These are phyloP conservation scores for Cenchrus purpureus DNA, from an alignment of 176 grass and related monocot genomes.

Conservation along the genomic window DNA sequence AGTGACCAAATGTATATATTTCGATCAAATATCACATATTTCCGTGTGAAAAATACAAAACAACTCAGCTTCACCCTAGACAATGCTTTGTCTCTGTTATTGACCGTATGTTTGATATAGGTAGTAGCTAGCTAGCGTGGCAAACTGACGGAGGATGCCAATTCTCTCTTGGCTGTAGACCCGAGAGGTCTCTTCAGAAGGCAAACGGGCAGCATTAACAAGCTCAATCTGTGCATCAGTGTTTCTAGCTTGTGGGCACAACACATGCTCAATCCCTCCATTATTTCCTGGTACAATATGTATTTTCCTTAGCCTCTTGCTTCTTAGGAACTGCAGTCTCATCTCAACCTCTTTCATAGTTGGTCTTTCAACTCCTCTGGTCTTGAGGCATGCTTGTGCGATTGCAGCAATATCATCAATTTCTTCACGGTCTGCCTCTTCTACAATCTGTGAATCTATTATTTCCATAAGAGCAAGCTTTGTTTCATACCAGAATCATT, in stretches of 20 bases:
- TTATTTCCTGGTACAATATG: background rate
- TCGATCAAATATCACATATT: background rate
- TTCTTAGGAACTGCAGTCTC: slow-evolving; percentile 39
- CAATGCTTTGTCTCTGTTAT: no score
- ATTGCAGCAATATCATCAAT: slow-evolving; percentile 38
- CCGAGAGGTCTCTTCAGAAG: no score
- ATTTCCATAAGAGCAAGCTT: slow-evolving; percentile 34
- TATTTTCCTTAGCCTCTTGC: slow-evolving; percentile 1
- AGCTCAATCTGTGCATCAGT: background rate
- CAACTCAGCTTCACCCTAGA: background rate
- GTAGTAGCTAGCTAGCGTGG: no score
- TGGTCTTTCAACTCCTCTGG: slow-evolving; percentile 37
- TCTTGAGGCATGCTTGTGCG: slow-evolving; percentile 34
- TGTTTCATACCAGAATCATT: slow-evolving; percentile 7
- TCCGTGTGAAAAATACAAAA: background rate
- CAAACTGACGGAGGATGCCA: no score
- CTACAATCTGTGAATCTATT: slow-evolving; percentile 34
- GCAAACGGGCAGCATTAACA: background rate
- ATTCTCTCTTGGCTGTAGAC: no score
- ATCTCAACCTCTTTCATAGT: slow-evolving; percentile 61
- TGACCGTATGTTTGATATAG: no score
- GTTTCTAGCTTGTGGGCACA: background rate
- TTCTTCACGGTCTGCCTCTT: slow-evolving; percentile 37
- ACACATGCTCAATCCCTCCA: slow-evolving; percentile 1
- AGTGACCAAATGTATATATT: background rate